Percentiles rank a stretch among this genome's conserved stretches.
Evolutionary conservation across 176 grass and related monocot species (phyloP).

Genomic region (Juncus inflexus): DNA sequence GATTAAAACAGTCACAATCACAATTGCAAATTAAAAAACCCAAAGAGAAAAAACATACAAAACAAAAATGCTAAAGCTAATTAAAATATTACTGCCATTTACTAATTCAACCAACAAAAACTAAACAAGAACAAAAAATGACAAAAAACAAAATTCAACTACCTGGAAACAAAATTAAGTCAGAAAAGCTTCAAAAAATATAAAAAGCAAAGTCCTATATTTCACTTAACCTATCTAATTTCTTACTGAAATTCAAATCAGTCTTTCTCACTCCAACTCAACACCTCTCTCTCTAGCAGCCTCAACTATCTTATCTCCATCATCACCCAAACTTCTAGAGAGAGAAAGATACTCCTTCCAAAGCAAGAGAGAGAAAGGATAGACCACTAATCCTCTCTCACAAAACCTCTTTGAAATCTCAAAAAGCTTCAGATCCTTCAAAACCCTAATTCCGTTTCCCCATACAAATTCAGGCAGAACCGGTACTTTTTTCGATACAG

Average conservation of each 20-base stretch:
- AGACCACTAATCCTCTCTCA: constrained; percentile 79
- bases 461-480: constrained; percentile 77
- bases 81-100: no score
- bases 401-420: constrained; percentile 58
- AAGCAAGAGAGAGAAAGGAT: constrained; percentile 78
- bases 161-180: constrained; percentile 6
- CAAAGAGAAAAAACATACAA: no score
- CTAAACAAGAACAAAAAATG: background rate
- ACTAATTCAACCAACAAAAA: background rate
- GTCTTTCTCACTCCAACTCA: constrained; percentile 37
- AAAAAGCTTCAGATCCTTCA: constrained; percentile 46
- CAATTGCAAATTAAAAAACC: no score
- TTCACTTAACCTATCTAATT: background rate
- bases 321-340: constrained; percentile 38
- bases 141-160: constrained; percentile 8
- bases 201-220: constrained; percentile 10
- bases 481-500: constrained; percentile 68
- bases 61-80: no score
- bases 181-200: constrained; percentile 1
- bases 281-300: constrained; percentile 69
- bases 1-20: no score
- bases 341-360: constrained; percentile 57
- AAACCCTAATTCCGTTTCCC: constrained; percentile 52
- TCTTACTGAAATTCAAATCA: no score
- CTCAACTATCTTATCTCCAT: constrained; percentile 48